Conservation (phyloP, 2,329 filamentous ascomycete species). For the Stromatinia cepivora region DNA sequence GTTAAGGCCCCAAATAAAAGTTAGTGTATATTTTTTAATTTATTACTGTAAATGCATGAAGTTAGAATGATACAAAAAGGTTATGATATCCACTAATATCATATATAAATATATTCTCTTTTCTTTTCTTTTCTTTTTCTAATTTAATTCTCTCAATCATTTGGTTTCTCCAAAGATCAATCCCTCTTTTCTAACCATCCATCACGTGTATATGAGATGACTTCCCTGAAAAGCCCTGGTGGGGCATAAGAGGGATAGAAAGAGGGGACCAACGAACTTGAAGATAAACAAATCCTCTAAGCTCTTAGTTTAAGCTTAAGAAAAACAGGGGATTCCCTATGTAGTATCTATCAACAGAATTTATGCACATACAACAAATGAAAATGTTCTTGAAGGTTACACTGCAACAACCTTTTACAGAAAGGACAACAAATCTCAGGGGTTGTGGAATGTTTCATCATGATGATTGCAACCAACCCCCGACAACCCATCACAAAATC, state of each 20-base stretch:
- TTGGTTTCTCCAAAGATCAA: neutral
- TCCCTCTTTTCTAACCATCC: neutral
- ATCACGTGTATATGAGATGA: neutral
- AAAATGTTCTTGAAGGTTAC: conserved; percentile 4
- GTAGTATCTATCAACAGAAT: conserved; percentile 3
- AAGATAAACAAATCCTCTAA: conserved; percentile 2
- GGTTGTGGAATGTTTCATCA: conserved; percentile 3
- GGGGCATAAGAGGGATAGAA: neutral
- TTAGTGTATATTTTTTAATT: neutral
- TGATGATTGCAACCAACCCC: neutral
- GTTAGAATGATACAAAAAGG: neutral
- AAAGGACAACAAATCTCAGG: conserved; percentile 9
- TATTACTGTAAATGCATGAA: neutral
- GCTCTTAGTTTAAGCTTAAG: neutral
- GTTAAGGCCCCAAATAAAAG: conserved; percentile 8
- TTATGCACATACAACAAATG: neutral
- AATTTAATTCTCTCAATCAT: neutral
- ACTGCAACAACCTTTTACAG: neutral
- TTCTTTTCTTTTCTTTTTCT: neutral
- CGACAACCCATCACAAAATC: neutral
- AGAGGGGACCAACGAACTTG: neutral
- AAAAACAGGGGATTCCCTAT: conserved; percentile 5
- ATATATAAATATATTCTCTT: neutral
- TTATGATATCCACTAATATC: neutral
- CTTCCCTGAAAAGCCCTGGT: conserved; percentile 18